Base-by-base conservation (phyloP, 2,329 filamentous ascomycete genomes). In the Lasiodiplodia theobromae region DNA sequence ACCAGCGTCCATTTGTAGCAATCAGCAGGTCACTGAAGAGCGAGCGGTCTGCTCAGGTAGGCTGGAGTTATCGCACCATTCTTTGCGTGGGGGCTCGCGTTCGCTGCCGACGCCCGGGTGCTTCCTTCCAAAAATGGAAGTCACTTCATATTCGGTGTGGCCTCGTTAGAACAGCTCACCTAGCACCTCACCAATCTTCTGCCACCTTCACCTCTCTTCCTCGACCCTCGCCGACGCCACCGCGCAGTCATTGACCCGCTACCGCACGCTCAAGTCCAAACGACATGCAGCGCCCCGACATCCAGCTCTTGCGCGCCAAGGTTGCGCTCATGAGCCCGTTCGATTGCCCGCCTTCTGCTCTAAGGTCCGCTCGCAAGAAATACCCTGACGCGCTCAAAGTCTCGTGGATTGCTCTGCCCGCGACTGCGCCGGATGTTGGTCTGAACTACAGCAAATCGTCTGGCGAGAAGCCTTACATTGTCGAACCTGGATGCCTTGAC, bases 351-450 rank as follows among this genome's bases (percentile, higher is more conserved):
- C 25, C 54, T 14, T 93, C 94, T 49, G 92, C 98, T 57, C 97
- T 97, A 76, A 93, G 97, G 75, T 89, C 93, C 21, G 91, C 93
- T 6, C 89, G 89, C 82, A 92, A 91, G 77, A 90, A 97, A 74
- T 87, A 91, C 63, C 89, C 92, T 72, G 88, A 90, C 77, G 87
- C 44, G 6, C 44, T 52, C 18, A 10, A 18, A 31, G 23, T 31
- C 6, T 12, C 8, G 6, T 60, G 57, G 57, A 10, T 28, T 23
- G 23, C 21, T 14, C n/a, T 3, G 10, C 16, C 23, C 4, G 5
- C 38, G 28, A 14, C 11, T n/a, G 6, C 11, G 3, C 34, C 23
- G 37, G 38, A 47, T n/a, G 21, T 18, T 28, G 37, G 10, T 11
- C 2, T 25, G 34, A 25, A 44, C 11, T 2, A 16, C 4, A 4